Percentiles rank a stretch among this genome's conserved stretches.
Conservation (phyloP, 2,329 filamentous ascomycete species). For the Rhytidhysteron rufulum region DNA sequence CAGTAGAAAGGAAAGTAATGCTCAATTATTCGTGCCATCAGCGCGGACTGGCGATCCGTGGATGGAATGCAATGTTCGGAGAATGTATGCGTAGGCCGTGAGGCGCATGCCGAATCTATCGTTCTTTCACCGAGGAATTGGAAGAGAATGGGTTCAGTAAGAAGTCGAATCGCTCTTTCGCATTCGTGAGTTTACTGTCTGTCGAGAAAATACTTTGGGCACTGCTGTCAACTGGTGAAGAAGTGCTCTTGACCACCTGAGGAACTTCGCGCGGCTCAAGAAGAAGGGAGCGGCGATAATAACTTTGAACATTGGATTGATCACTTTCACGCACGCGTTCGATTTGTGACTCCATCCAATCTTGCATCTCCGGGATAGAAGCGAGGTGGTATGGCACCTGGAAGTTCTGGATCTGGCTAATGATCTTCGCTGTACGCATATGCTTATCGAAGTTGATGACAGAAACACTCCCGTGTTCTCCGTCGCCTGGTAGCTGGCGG, state of each 20-base stretch:
- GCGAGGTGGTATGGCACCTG: conserved; percentile 86
- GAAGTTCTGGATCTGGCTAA: conserved; percentile 91
- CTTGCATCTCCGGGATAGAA: conserved; percentile 82
- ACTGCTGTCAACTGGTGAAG: conserved; percentile 23
- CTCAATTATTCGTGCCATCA: neutral
- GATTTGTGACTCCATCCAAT: conserved; percentile 85
- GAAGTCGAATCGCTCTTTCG: conserved; percentile 36
- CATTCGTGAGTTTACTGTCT: conserved; percentile 25
- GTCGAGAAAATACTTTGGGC: conserved; percentile 20
- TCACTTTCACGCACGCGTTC: conserved; percentile 65
- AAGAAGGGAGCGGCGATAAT: conserved; percentile 79
- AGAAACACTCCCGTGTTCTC: conserved; percentile 60
- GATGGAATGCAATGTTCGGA: neutral
- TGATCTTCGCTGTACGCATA: conserved; percentile 88
- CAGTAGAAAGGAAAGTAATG: neutral
- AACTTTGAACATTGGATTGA: conserved; percentile 60
- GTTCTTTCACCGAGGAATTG: conserved; percentile 24
- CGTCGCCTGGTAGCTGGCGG: conserved; percentile 64
- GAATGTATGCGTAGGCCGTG: neutral
- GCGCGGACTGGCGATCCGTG: too few species aligned
- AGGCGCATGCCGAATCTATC: conserved; percentile 20
- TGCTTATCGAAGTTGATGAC: conserved; percentile 99
- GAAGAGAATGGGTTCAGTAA: conserved; percentile 30
- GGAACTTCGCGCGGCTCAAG: conserved; percentile 68
- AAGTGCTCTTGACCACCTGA: conserved; percentile 19